These are phyloP conservation scores for Globisporangium acanthophoron DNA, from an alignment of 352 stramenopile genomes.

Conservation along the genomic window DNA sequence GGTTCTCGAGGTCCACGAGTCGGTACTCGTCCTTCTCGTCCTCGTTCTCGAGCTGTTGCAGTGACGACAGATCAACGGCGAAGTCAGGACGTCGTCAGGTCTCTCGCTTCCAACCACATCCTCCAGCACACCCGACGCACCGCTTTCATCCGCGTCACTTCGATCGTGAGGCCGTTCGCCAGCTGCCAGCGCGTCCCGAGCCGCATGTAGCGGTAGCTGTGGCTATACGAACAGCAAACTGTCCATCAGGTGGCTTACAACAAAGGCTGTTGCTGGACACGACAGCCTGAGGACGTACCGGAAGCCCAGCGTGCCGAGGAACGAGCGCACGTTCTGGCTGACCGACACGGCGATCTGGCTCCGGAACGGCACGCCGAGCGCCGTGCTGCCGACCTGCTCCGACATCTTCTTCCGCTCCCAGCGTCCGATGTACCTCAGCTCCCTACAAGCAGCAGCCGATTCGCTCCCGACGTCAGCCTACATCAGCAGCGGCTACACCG, in stretches of 20 bases:
- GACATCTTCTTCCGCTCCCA: conserved; percentile 87
- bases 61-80: background rate
- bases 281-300: conserved; percentile 27
- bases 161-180: conserved; percentile 78
- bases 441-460: conserved; percentile 24
- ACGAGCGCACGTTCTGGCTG: conserved; percentile 73
- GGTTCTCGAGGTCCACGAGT: conserved; percentile 78
- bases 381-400: conserved; percentile 55
- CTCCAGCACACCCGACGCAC: conserved; percentile 22
- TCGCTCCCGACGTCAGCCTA: background rate
- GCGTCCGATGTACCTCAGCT: conserved; percentile 76
- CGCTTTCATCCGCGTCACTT: conserved; percentile 82
- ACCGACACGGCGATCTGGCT: conserved; percentile 81
- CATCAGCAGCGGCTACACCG: background rate
- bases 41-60: conserved; percentile 60
- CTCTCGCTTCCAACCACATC: too few relatives aligned
- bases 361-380: conserved; percentile 68
- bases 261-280: background rate
- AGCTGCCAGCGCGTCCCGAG: conserved; percentile 79
- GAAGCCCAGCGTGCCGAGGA: conserved; percentile 71
- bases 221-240: conserved; percentile 19
- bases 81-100: background rate
- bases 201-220: conserved; percentile 83
- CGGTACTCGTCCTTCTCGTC: conserved; percentile 81
- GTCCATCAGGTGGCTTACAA: background rate